These are phyloP conservation scores for Penicillium malachiteum DNA, from an alignment of 495 filamentous ascomycete species.

Conservation along the genomic window DNA sequence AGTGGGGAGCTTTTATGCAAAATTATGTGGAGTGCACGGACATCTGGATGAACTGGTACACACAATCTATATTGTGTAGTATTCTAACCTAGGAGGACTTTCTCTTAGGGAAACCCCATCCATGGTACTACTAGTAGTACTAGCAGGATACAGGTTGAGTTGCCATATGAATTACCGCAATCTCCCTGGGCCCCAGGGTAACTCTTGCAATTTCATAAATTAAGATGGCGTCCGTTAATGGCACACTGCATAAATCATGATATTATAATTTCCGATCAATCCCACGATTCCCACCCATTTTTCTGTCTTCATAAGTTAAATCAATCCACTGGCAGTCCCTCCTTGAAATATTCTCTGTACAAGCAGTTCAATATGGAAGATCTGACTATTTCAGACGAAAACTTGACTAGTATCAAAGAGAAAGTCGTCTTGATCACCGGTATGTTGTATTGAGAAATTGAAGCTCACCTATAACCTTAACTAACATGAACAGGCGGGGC, in stretches of 20 bases:
- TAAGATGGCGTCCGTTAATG: too few species aligned
- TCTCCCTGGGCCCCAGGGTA: too few species aligned
- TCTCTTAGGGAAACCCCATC: neutral
- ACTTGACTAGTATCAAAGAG: slow-evolving; percentile 29
- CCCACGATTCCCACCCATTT: too few species aligned
- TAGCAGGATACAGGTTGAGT: neutral
- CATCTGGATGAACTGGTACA: neutral
- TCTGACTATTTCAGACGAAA: slow-evolving; percentile 9
- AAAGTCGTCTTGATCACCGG: slow-evolving; percentile 52
- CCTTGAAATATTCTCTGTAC: too few species aligned
- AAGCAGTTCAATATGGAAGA: neutral
- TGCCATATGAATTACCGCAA: neutral
- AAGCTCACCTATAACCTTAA: neutral
- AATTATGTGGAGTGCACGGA: neutral
- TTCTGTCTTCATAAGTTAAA: too few species aligned
- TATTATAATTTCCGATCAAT: neutral
- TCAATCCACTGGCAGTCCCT: too few species aligned
- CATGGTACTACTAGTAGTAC: too few species aligned
- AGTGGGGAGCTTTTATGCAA: neutral
- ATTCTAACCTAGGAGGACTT: neutral
- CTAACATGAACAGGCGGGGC: slow-evolving; percentile 37
- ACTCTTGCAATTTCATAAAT: too few species aligned
- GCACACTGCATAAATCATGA: neutral
- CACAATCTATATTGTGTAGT: neutral
- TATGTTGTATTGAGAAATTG: slow-evolving; percentile 10